Base-by-base conservation (phyloP, 495 filamentous ascomycete species). In the Daldinia decipiens region DNA sequence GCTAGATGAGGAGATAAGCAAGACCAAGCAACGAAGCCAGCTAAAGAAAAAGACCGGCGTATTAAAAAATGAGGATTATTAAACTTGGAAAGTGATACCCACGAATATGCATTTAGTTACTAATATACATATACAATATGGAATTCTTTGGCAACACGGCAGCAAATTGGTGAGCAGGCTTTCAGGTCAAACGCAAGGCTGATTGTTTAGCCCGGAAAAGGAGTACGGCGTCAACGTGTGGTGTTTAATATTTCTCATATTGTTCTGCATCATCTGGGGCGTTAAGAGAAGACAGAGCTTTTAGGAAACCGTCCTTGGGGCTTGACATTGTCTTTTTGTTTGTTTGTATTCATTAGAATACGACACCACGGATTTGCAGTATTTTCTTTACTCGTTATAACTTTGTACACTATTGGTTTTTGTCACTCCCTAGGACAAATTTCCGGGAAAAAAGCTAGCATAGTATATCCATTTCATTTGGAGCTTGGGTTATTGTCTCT, bases 21-120 rank as follows among this genome's bases (percentile, higher is more conserved):
- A 73, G 50, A 78, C 74, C 13, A 76, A 74, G 70, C 76, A 74
- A 59, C 62, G 62, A 17, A 70, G 68, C 31, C 60, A 72, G 21
- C 58, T 64, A 0, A 68, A 67, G 31, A 74, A 72, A 47, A 65
- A 62, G 29, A 9, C n/a, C 19, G 56, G 12, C 11, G 4, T 0
- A 1, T 53, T 73, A 57, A 73, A 73, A 19, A 45, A 68, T 13
- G 56, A 68, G 15, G 70, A 73, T 13, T 50, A 68, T 8, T 54
- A 65, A 47, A 12, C 50, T 47, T 19, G 53, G 31, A 51, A 39
- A 40, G 52, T 65, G 43, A 59, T 53, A 54, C 39, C 59, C 51
- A 15, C 43, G 38, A 64, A 34, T 45, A 55, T 47, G 29, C 31
- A 13, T 53, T 59, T 47, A 57, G 51, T 54, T 47, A 59, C 59